Percentiles rank a stretch among this genome's conserved stretches.
phyloP scores from a whole-genome alignment of 164 flowering plant genomes.

The Aristolochia fimbriata region DNA sequence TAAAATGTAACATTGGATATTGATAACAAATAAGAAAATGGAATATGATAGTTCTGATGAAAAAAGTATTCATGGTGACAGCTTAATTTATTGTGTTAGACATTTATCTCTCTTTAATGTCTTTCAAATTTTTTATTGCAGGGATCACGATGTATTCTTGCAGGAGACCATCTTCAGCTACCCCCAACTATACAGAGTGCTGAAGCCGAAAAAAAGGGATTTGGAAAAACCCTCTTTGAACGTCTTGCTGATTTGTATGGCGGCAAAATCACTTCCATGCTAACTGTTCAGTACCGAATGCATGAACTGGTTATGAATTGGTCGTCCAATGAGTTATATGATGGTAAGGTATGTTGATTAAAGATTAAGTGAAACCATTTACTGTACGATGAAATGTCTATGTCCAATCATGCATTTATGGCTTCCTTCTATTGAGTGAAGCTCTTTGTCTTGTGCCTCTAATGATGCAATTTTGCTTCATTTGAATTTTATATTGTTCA shows the following conservation, averaged over 20 bases:
- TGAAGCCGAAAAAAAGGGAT: slow-evolving; percentile 94
- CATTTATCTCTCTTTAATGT: background rate
- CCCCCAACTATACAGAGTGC: slow-evolving; percentile 98
- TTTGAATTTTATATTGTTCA: too few species aligned
- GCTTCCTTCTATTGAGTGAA: too few species aligned
- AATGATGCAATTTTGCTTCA: too few species aligned
- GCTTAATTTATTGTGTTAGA: background rate
- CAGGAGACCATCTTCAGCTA: slow-evolving; percentile 99
- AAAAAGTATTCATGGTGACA: too few species aligned
- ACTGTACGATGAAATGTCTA: too few species aligned
- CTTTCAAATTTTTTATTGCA: slow-evolving; percentile 16
- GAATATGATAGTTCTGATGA: too few species aligned
- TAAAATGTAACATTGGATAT: too few species aligned
- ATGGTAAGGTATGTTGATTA: slow-evolving; percentile 56
- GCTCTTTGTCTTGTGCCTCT: too few species aligned
- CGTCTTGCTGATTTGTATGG: slow-evolving; percentile 83
- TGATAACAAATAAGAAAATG: too few species aligned
- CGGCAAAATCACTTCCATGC: slow-evolving; percentile 76
- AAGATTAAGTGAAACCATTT: too few species aligned
- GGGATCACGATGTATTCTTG: slow-evolving; percentile 95
- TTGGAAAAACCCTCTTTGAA: slow-evolving; percentile 96
- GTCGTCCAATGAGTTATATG: slow-evolving; percentile 93
- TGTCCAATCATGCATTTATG: too few species aligned
- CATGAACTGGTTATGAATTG: slow-evolving; percentile 92
- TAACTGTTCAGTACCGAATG: slow-evolving; percentile 98